A percentile compares a stretch with the other conserved stretches of the same genome.
These are phyloP conservation scores for Brassica hybrid DNA, from an alignment of 441 rosid species.

Conservation along the genomic window DNA sequence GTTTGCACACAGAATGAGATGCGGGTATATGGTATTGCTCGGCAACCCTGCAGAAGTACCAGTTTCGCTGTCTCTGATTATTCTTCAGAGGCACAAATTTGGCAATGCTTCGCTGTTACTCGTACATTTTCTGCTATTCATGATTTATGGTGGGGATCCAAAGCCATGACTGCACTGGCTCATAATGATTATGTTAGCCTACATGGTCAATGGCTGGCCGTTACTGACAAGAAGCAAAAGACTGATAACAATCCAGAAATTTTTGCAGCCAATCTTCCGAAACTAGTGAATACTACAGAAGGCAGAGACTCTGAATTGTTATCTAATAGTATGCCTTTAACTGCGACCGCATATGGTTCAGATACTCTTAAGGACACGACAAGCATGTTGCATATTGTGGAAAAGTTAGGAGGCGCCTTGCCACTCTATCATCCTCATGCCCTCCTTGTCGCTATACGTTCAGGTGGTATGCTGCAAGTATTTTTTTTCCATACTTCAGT, in stretches of 20 bases:
- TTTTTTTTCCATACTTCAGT: slow-evolving; percentile 23
- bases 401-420: slow-evolving; percentile 62
- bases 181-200: slow-evolving; percentile 70
- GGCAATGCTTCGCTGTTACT: slow-evolving; percentile 82
- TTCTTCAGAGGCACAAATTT: slow-evolving; percentile 49
- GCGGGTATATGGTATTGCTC: slow-evolving; percentile 62
- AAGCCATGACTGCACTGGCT: slow-evolving; percentile 59
- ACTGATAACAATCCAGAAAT: slow-evolving; percentile 37
- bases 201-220: slow-evolving; percentile 68
- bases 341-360: slow-evolving; percentile 46
- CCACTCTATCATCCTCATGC: slow-evolving; percentile 86
- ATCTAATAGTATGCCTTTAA: slow-evolving; percentile 47
- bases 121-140: slow-evolving; percentile 54
- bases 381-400: slow-evolving; percentile 65
- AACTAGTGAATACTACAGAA: slow-evolving; percentile 41
- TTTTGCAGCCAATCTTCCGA: slow-evolving; percentile 36
- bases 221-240: slow-evolving; percentile 45
- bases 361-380: slow-evolving; percentile 46
- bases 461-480: slow-evolving; percentile 61
- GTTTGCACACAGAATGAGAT: slow-evolving; percentile 77
- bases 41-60: slow-evolving; percentile 55
- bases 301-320: slow-evolving; percentile 45
- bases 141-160: slow-evolving; percentile 79
- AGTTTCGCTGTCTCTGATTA: slow-evolving; percentile 47
- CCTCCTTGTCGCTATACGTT: slow-evolving; percentile 73